A percentile compares a stretch with the other conserved stretches of the same genome.
Conservation (phyloP, 164 flowering plant species). For the Vitis vinifera region ASM3070453v1 NC_081814.1:2820001-2820500, state of each 20-base stretch:
- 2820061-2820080: too few relatives aligned
- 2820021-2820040: too few relatives aligned
- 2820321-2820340: slow-evolving; percentile 44
- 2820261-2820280: slow-evolving; percentile 43
- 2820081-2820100: too few relatives aligned
- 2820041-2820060: too few relatives aligned
- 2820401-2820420: slow-evolving; percentile 44
- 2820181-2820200: neutral
- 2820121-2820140: slow-evolving; percentile 8
- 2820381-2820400: slow-evolving; percentile 43
- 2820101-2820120: too few relatives aligned
- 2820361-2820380: slow-evolving; percentile 43
- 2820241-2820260: slow-evolving; percentile 54
- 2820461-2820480: neutral
- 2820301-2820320: slow-evolving; percentile 44
- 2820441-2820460: slow-evolving; percentile 27
- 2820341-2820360: slow-evolving; percentile 42
- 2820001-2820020: too few relatives aligned
- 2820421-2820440: slow-evolving; percentile 47
- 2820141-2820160: slow-evolving; percentile 9
- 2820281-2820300: slow-evolving; percentile 44
- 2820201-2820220: slow-evolving; percentile 46
- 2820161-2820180: neutral
- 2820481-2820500: too few relatives aligned
- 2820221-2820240: slow-evolving; percentile 29